Percentiles rank a stretch among this genome's conserved stretches.
Conservation (phyloP, 169 alveolate genomes). For the Plasmodium yoelii region DNA sequence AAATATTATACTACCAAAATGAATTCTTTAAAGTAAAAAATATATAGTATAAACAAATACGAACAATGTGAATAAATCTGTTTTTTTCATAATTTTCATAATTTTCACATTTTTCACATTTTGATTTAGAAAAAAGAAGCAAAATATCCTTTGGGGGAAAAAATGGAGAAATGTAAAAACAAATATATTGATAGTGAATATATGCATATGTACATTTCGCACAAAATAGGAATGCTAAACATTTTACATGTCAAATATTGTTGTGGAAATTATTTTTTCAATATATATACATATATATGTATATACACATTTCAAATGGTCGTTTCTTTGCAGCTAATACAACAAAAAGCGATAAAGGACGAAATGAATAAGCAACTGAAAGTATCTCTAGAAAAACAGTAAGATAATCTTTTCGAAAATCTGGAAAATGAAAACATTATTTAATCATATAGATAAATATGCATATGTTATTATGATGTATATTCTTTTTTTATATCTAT, state of each 20-base stretch:
- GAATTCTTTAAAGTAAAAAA: conserved; percentile 59
- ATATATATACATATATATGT: too few species aligned
- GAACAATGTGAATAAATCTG: too few species aligned
- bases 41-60: neutral
- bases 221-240: neutral
- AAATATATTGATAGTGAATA: neutral
- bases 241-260: neutral
- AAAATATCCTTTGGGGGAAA: conserved; percentile 65
- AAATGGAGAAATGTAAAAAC: conserved; percentile 68
- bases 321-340: conserved; percentile 33
- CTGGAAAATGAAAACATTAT: neutral
- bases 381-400: conserved; percentile 72
- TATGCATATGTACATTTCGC: neutral
- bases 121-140: conserved; percentile 59
- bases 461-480: neutral
- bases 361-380: conserved; percentile 67
- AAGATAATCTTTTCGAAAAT: neutral
- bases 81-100: neutral
- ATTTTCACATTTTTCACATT: too few species aligned
- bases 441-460: neutral
- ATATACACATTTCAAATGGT: neutral
- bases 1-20: conserved; percentile 9
- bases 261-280: neutral
- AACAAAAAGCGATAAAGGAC: conserved; percentile 66
- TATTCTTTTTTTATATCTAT: neutral